Conservation (phyloP, 2,329 filamentous ascomycete genomes). For the Sarocladium strictum region DNA sequence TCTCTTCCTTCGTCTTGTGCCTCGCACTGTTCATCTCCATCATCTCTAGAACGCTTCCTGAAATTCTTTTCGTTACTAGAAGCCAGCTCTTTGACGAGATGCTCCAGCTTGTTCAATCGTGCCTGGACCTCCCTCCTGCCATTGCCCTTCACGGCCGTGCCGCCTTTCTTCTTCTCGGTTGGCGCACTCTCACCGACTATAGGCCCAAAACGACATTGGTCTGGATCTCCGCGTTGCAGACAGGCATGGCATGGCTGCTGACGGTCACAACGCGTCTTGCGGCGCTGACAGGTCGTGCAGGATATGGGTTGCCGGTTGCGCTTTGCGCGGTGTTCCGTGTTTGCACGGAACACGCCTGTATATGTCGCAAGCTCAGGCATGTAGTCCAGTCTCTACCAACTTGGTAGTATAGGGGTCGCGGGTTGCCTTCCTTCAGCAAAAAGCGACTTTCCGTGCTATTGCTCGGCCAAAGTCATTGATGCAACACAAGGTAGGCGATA, state of each 20-base stretch:
- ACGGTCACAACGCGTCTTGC: constrained; percentile 38
- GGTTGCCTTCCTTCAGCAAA: no score
- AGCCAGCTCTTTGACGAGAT: constrained; percentile 32
- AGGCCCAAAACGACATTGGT: constrained; percentile 26
- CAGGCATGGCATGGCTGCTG: constrained; percentile 34
- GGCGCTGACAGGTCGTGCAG: constrained; percentile 33
- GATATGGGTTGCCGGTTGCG: constrained; percentile 36
- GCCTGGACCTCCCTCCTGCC: constrained; percentile 30
- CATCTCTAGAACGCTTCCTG: not conserved
- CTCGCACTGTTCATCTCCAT: constrained; percentile 8
- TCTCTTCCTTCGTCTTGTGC: not conserved
- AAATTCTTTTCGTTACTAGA: constrained; percentile 5
- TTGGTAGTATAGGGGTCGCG: no score
- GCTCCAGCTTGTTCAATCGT: constrained; percentile 33
- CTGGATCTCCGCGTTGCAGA: constrained; percentile 28
- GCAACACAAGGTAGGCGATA: no score
- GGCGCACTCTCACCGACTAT: not conserved
- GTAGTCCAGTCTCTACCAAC: not conserved
- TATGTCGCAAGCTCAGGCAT: not conserved
- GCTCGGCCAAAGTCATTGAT: no score
- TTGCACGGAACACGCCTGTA: constrained; percentile 29
- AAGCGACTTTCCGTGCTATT: no score
- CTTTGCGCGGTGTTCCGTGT: constrained; percentile 25
- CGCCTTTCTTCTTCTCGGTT: not conserved
- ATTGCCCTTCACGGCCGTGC: not conserved